Percentiles rank a stretch among this genome's conserved stretches.
These are phyloP conservation scores for Platanthera guangdongensis DNA, from an alignment of 106 monocot species.

Conservation along the genomic window DNA sequence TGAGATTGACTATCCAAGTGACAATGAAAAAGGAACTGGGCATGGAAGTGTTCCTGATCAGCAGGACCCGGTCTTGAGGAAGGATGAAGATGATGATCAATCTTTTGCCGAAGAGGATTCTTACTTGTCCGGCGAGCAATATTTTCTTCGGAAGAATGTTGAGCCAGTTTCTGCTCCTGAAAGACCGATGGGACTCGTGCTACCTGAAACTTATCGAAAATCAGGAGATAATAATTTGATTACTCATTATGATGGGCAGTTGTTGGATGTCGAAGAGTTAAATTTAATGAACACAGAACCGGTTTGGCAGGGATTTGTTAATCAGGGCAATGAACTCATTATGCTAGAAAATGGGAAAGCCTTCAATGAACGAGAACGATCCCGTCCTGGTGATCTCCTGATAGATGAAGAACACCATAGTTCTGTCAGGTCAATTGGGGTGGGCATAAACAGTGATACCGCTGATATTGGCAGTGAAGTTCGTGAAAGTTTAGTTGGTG, in stretches of 20 bases:
- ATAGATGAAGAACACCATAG: constrained; percentile 79
- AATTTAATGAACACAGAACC: constrained; percentile 79
- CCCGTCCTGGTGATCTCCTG: constrained; percentile 46
- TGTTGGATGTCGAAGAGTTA: constrained; percentile 80
- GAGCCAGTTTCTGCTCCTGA: constrained; percentile 32
- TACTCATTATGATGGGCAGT: constrained; percentile 70
- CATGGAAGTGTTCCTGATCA: constrained; percentile 54
- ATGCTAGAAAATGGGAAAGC: constrained; percentile 58
- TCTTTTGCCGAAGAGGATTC: constrained; percentile 93
- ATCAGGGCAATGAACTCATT: constrained; percentile 51
- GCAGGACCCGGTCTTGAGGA: constrained; percentile 36
- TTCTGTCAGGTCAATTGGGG: constrained; percentile 94
- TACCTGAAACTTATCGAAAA: constrained; percentile 31
- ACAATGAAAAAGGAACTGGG: constrained; percentile 76
- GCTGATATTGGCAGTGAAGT: constrained; percentile 93
- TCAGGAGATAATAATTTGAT: constrained; percentile 61
- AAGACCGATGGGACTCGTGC: constrained; percentile 27
- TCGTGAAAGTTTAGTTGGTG: constrained; percentile 77
- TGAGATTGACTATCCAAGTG: constrained; percentile 99
- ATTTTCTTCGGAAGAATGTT: constrained; percentile 48
- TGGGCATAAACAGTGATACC: constrained; percentile 87
- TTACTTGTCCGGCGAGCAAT: constrained; percentile 80
- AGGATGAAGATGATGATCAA: constrained; percentile 81
- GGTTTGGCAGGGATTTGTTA: constrained; percentile 93
- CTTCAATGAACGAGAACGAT: constrained; percentile 28